Evolutionary conservation across 768 basidiomycete species (phyloP), one percentile per base, ranked within the genome.

Genomic region (Boletus sensibilis): DNA sequence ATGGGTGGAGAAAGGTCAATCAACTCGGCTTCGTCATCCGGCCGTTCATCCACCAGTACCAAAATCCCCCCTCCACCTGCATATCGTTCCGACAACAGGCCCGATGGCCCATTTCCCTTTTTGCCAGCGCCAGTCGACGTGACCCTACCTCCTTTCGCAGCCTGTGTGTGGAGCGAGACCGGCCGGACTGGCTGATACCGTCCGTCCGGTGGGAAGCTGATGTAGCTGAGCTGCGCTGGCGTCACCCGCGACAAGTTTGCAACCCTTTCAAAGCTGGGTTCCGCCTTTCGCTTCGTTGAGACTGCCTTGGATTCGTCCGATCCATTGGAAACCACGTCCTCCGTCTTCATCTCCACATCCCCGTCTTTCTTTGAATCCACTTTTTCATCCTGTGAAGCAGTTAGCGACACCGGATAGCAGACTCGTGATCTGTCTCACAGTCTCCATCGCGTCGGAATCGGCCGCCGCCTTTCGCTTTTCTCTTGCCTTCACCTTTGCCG

Each of bases 401-500:
- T 74, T 10, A 73, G 57, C 46, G 50, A 52, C 41, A 2, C n/a
- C 12, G 16, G 31, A 25, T 10, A n/a, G 16, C 27, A 7, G 20
- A 48, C n/a, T 31, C 13, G 48, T 35, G 4, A 10, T 12, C 35
- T 1, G 42, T 73, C 86, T 74, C 64, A 94, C 93, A 48, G 84
- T 81, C 21, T 96, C 92, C 86, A 94, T 94, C 1, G 79, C 77
- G 44, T 90, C 90, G 12, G 82, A 84, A 48, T 93, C 93, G 4
- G 84, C 86, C 40, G 84, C 90, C 42, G 90, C 92, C 73, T 97
- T 94, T 65, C 85, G 90, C 81, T 91, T 95, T 68, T 94, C 94
- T 60, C 97, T 82, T 2, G 94, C 94, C 70, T 92, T 93, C n/a
- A 91, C 93, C 72, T 93, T 96, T 0, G 94, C 96, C 2, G 97